phyloP scores from a whole-genome alignment of 176 grass and related monocot species.

The Zizania latifolia region DNA sequence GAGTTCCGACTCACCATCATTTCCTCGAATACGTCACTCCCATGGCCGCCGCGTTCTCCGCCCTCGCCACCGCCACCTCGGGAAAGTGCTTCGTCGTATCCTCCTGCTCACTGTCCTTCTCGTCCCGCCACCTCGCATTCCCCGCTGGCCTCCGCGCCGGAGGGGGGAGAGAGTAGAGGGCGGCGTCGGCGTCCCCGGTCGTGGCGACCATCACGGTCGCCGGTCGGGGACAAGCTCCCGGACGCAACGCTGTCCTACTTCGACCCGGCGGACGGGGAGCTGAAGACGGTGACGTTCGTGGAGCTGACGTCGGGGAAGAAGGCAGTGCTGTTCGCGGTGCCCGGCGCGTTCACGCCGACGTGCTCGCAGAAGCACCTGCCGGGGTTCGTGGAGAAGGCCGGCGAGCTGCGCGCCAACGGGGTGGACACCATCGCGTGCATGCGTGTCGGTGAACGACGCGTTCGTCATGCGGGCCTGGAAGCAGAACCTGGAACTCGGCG shows the following conservation, averaged over 20 bases:
- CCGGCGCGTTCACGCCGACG: slow-evolving; percentile 80
- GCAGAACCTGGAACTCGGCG: slow-evolving; percentile 45
- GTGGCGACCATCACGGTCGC: slow-evolving; percentile 56
- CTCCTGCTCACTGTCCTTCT: slow-evolving; percentile 16
- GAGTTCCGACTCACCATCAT: too few relatives aligned
- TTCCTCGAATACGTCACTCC: slow-evolving; percentile 22
- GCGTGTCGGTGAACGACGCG: slow-evolving; percentile 80
- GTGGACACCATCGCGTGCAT: slow-evolving; percentile 64
- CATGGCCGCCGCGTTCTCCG: slow-evolving; percentile 5
- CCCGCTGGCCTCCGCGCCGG: not conserved
- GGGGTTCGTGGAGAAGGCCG: slow-evolving; percentile 61
- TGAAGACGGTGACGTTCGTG: slow-evolving; percentile 41
- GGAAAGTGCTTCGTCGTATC: slow-evolving; percentile 10
- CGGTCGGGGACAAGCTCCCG: slow-evolving; percentile 70
- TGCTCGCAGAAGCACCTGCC: slow-evolving; percentile 91
- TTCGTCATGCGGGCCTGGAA: slow-evolving; percentile 82
- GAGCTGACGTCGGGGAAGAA: slow-evolving; percentile 77
- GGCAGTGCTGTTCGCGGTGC: slow-evolving; percentile 58
- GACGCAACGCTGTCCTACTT: slow-evolving; percentile 75
- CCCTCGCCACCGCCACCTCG: not conserved
- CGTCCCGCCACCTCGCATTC: not conserved
- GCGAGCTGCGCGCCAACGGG: slow-evolving; percentile 53
- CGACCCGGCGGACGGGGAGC: slow-evolving; percentile 43
- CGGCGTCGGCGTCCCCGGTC: not conserved
- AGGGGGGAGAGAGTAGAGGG: not conserved